Evolutionary conservation across 225 moss, liverwort and hornwort species (phyloP).

Genomic region (Straminergon stramineum): DNA sequence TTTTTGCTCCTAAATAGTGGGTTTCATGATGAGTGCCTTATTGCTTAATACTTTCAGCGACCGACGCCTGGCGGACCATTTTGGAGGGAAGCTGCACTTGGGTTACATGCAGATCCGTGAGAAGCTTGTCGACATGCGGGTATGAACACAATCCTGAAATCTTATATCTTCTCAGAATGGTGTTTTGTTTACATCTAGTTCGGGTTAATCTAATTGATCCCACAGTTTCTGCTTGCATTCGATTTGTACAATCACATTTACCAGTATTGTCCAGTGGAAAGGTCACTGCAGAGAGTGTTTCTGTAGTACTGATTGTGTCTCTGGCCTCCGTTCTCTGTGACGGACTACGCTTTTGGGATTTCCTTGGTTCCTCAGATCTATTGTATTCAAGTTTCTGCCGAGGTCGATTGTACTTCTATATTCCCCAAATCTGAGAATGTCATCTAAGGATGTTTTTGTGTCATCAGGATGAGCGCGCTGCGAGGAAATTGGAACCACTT

Average conservation of each 20-base stretch:
- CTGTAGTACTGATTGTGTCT: background rate
- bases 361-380: background rate
- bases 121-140: slow-evolving; percentile 87
- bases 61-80: slow-evolving; percentile 97
- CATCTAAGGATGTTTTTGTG: background rate
- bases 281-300: background rate
- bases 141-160: slow-evolving; percentile 6
- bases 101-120: slow-evolving; percentile 99
- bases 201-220: background rate
- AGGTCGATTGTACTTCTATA: background rate
- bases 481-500: slow-evolving; percentile 48
- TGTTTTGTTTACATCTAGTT: background rate
- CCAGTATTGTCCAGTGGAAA: slow-evolving; percentile 20
- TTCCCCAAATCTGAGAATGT: background rate
- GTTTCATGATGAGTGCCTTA: slow-evolving; percentile 19
- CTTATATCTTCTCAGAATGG: background rate
- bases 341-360: background rate
- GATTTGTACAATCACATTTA: slow-evolving; percentile 53
- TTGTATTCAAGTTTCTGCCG: background rate
- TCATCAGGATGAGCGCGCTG: slow-evolving; percentile 65
- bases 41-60: slow-evolving; percentile 61
- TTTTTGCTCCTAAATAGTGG: slow-evolving; percentile 2
- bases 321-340: background rate
- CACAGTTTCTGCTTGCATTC: slow-evolving; percentile 43
- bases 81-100: slow-evolving; percentile 97